phyloP scores from a whole-genome alignment of 208 protist species.

The Herpetomonas tarakana region DNA sequence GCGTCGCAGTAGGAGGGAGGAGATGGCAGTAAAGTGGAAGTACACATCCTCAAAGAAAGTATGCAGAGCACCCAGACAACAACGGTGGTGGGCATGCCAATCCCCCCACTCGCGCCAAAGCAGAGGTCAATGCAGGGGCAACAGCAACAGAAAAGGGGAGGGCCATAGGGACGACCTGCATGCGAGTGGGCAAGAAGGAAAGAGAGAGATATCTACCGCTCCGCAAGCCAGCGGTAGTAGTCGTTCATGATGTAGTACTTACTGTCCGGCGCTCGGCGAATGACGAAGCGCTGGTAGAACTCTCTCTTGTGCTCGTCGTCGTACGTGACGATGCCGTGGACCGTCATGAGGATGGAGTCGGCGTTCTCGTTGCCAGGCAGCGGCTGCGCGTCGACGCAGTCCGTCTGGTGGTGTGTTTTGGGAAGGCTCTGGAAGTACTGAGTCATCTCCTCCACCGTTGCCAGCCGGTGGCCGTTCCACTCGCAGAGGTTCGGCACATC shows the following conservation, averaged over 20 bases:
- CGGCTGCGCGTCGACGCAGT: conserved; percentile 88
- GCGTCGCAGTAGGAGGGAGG: no score
- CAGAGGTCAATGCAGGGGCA: no score
- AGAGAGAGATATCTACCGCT: conserved; percentile 21
- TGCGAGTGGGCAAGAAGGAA: no score
- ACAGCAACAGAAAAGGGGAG: no score
- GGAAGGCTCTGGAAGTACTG: conserved; percentile 64
- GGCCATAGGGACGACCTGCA: no score
- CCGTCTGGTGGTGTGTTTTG: conserved; percentile 73
- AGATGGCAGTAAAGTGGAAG: no score
- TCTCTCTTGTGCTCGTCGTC: conserved; percentile 84
- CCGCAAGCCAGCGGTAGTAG: conserved; percentile 88
- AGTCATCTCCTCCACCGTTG: conserved; percentile 40
- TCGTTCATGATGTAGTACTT: conserved; percentile 87
- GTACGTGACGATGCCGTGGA: conserved; percentile 81
- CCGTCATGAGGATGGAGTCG: conserved; percentile 78
- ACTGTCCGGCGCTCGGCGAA: conserved; percentile 62
- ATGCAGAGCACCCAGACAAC: background rate
- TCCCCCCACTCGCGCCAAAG: no score
- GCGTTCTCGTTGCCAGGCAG: conserved; percentile 74
- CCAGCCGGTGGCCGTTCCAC: conserved; percentile 84
- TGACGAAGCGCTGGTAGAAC: conserved; percentile 85
- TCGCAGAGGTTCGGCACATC: conserved; percentile 74
- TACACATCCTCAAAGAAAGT: no score
- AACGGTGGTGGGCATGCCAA: no score